These are phyloP conservation scores for Pseudogymnoascus sp. DNA, from an alignment of 2,329 filamentous ascomycete genomes.

Conservation along the genomic window DNA sequence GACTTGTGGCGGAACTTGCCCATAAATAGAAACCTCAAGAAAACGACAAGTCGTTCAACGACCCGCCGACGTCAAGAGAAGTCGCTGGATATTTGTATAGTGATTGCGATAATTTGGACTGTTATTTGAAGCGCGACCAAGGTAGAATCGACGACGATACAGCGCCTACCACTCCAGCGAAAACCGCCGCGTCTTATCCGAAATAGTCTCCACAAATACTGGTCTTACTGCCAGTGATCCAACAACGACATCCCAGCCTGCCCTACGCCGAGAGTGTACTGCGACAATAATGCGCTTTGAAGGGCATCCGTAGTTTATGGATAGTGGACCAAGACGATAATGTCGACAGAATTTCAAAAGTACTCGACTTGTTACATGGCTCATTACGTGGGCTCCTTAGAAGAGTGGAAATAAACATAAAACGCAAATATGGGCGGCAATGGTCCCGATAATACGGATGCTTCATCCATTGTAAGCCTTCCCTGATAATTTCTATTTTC, in stretches of 20 bases:
- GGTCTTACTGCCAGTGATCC: constrained; percentile 4
- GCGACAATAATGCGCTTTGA: background rate
- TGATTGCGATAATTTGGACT: background rate
- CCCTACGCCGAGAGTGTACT: background rate
- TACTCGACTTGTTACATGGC: constrained; percentile 4
- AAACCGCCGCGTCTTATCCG: constrained; percentile 8
- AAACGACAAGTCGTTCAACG: background rate
- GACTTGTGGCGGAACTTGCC: constrained; percentile 7
- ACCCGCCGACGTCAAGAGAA: background rate
- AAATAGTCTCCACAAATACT: constrained; percentile 5
- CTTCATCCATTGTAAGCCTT: constrained; percentile 62
- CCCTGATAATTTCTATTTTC: background rate
- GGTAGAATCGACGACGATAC: background rate
- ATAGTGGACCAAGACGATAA: background rate
- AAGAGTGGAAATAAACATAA: constrained; percentile 1
- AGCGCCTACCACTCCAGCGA: background rate
- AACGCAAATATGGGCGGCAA: constrained; percentile 36
- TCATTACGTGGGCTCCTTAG: constrained; percentile 3
- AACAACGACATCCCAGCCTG: constrained; percentile 1
- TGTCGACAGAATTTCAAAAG: constrained; percentile 5
- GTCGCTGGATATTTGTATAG: background rate
- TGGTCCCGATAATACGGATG: constrained; percentile 58
- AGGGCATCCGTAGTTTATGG: constrained; percentile 1
- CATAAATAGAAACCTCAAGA: background rate
- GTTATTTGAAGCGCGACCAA: background rate